These are phyloP conservation scores for Talaromyces sp. DNA, from an alignment of 2,329 filamentous ascomycete species.

Conservation along the genomic window DNA sequence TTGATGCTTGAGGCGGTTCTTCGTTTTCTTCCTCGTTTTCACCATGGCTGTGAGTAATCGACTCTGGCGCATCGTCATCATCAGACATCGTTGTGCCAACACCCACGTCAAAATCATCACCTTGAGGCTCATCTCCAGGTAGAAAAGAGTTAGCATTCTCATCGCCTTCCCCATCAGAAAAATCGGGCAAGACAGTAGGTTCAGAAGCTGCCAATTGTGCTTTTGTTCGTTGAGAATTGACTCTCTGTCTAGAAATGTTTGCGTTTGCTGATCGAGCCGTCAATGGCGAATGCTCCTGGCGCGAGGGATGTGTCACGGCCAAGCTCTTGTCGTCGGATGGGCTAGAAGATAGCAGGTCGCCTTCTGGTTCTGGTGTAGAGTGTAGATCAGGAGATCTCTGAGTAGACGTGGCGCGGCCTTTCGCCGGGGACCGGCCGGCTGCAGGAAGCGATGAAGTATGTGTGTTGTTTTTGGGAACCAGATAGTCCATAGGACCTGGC, in stretches of 20 bases:
- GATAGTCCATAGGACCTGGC: conserved; percentile 46
- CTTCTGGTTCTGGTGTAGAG: conserved; percentile 44
- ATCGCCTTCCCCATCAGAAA: conserved; percentile 43
- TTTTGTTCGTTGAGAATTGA: conserved; percentile 25
- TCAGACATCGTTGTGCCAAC: conserved; percentile 27
- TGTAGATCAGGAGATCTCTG: conserved; percentile 45
- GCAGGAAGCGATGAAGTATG: conserved; percentile 42
- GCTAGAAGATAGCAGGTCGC: conserved; percentile 40
- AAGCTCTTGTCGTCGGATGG: conserved; percentile 39
- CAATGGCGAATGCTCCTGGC: conserved; percentile 38
- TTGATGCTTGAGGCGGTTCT: conserved; percentile 12
- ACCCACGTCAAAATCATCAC: conserved; percentile 29
- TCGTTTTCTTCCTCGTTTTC: conserved; percentile 21
- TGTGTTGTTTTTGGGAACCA: conserved; percentile 37
- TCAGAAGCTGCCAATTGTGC: conserved; percentile 22
- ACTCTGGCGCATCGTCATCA: conserved; percentile 11
- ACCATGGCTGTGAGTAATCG: conserved; percentile 18
- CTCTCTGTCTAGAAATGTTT: conserved; percentile 30
- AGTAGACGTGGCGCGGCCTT: conserved; percentile 47
- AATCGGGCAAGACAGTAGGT: conserved; percentile 28
- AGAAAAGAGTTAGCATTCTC: conserved; percentile 37
- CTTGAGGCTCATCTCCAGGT: conserved; percentile 29
- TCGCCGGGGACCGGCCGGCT: conserved; percentile 49
- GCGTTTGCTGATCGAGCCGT: conserved; percentile 40
- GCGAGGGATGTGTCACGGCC: conserved; percentile 23